Evolutionary conservation across 352 stramenopile species (phyloP).

Genomic region (Phytopythium chamaehyphon): DNA sequence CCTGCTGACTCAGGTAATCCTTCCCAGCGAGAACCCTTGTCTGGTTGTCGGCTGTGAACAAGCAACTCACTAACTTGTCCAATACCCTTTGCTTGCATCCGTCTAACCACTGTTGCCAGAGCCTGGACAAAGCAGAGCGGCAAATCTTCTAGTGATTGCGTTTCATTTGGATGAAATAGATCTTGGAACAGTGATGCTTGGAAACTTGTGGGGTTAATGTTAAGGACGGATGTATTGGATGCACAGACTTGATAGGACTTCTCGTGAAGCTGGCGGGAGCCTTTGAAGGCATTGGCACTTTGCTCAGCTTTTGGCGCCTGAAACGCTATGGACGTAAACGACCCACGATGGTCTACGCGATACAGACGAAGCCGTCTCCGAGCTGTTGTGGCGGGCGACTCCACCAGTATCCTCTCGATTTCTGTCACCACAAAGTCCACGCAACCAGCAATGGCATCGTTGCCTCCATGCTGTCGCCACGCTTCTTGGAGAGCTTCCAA

Average conservation of each 20-base stretch:
- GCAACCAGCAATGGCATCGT: conserved; percentile 2
- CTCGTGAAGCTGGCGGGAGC: neutral
- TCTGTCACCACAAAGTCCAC: conserved; percentile 1
- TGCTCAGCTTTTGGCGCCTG: neutral
- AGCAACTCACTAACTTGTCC: no score
- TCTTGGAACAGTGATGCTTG: no score
- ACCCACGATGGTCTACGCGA: neutral
- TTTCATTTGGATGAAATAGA: no score
- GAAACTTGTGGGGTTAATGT: no score
- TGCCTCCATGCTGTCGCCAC: neutral
- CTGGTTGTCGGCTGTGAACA: no score
- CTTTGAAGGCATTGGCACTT: no score
- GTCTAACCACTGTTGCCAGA: no score
- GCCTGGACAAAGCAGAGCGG: no score
- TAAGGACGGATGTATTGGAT: no score
- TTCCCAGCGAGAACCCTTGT: no score
- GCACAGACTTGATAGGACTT: neutral
- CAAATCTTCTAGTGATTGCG: no score
- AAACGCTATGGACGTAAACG: neutral
- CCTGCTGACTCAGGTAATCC: neutral
- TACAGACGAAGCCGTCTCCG: conserved; percentile 2
- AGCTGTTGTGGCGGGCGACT: neutral
- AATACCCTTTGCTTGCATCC: no score
- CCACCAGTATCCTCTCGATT: neutral
- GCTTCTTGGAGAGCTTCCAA: conserved; percentile 11